phyloP scores from a whole-genome alignment of 176 grass and related monocot species.

The Carex littledalei region DNA sequence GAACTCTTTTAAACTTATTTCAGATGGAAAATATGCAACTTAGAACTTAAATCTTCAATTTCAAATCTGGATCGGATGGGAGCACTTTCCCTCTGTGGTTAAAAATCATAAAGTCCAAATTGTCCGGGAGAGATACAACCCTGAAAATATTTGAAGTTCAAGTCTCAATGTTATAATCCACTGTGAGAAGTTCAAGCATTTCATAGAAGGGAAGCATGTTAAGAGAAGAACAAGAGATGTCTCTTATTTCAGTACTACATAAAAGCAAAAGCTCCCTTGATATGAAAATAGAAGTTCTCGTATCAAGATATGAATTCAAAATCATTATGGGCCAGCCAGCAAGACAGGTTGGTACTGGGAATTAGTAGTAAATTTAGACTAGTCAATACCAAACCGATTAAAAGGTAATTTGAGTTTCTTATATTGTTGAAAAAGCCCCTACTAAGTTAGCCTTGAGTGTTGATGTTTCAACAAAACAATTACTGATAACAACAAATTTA shows the following conservation, averaged over 20 bases:
- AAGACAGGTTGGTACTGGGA: not conserved
- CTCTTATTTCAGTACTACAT: not conserved
- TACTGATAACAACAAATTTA: not conserved
- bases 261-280: not conserved
- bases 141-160: constrained; percentile 32
- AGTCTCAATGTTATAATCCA: not conserved
- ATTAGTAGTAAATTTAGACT: not conserved
- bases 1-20: not conserved
- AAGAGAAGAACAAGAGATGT: not conserved
- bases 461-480: not conserved
- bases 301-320: not conserved
- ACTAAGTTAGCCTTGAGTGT: not conserved
- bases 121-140: constrained; percentile 69
- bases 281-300: not conserved
- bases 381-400: not conserved
- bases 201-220: not conserved
- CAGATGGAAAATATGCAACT: not conserved
- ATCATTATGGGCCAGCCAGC: not conserved
- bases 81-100: constrained; percentile 72
- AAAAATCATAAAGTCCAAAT: constrained; percentile 97
- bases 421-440: not conserved
- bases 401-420: not conserved
- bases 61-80: constrained; percentile 48
- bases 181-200: not conserved
- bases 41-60: constrained; percentile 60